Evolutionary conservation across 352 stramenopile species (phyloP).

Genomic region (Saprolegnia parasitica): DNA sequence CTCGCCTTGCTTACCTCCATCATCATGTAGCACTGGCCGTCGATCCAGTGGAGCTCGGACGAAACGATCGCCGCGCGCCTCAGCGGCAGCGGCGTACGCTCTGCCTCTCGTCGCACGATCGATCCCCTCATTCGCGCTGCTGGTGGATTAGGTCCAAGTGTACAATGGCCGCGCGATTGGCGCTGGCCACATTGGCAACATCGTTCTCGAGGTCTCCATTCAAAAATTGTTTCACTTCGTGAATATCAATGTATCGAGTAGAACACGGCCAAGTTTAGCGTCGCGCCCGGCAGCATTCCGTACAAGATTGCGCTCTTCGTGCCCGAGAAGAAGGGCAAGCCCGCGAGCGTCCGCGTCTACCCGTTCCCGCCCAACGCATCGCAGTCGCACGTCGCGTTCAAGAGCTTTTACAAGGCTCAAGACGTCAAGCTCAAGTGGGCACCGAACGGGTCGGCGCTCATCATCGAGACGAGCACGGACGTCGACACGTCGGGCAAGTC

Average conservation of each 20-base stretch:
- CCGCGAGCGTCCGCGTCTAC: conserved; percentile 79
- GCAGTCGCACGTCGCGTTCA: conserved; percentile 54
- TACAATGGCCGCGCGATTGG: conserved; percentile 68
- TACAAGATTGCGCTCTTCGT: conserved; percentile 86
- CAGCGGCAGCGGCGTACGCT: conserved; percentile 57
- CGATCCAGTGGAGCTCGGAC: conserved; percentile 87
- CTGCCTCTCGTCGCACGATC: background rate
- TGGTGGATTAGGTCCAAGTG: conserved; percentile 33
- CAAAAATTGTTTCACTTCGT: conserved; percentile 1
- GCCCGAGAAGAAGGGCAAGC: conserved; percentile 87
- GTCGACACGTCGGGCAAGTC: conserved; percentile 91
- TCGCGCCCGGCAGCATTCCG: conserved; percentile 64
- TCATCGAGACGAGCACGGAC: conserved; percentile 90
- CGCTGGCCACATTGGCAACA: conserved; percentile 56
- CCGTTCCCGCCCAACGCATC: conserved; percentile 67
- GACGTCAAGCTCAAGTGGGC: conserved; percentile 89
- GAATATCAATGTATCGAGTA: conserved; percentile 30
- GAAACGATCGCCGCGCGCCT: conserved; percentile 80
- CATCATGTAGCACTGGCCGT: conserved; percentile 73
- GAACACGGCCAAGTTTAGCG: conserved; percentile 78
- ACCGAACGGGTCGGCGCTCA: conserved; percentile 72
- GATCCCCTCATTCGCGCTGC: background rate
- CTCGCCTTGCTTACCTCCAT: background rate
- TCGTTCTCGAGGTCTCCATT: conserved; percentile 55
- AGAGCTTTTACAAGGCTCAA: conserved; percentile 90